Evolutionary conservation across 192 early-diverging fungal species (phyloP), one percentile per base, ranked within the genome.

Genomic region (Gryganskiella cystojenkinii): DNA sequence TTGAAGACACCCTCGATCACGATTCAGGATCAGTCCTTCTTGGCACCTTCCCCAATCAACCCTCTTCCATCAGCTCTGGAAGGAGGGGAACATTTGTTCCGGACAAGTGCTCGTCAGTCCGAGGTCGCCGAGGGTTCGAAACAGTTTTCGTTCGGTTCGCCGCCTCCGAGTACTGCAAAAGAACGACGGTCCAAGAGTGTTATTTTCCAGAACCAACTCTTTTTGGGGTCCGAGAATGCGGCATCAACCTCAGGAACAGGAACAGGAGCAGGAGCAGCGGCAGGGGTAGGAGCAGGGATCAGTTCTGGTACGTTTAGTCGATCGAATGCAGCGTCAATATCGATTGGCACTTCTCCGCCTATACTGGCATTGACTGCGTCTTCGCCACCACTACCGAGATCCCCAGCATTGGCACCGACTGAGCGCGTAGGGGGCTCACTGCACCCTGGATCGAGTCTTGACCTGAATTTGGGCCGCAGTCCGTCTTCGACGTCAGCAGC

Each of bases 31-130:
- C 66, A 68, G 22, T 60, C 61, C 2, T 64, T 63, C 43, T 20
- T 76, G 11, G 60, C 67, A 2, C 74, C 74, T 0, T 78, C 74
- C 3, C 74, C 74, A 0, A 69, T 69, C 55, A 63, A 78, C 35
- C 74, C 74, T 6, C 67, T 69, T 27, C 74, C 74, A 0, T 54
- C 60, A 5, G 60, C 65, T 9, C 28, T 76, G 8, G 60, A 62
- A 25, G 60, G 73, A 20, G 65, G 65, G 11, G 65, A 76, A 7
- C 60, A 58, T 11, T 42, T 66, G 28, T 47, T 76, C n/a, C 37
- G 28, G 8, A 6, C 59, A 27, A 51, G 44, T 9, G 33, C 30
- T 27, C 34, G 28, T 4, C 20, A 56, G 6, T 5, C 3, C 15
- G 34, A 46, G 35, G 22, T 14, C 64, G 53, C 19, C 20, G 53